Conservation (phyloP, 2,329 filamentous ascomycete species). For the Pseudopyrenochaeta lycopersici region DNA sequence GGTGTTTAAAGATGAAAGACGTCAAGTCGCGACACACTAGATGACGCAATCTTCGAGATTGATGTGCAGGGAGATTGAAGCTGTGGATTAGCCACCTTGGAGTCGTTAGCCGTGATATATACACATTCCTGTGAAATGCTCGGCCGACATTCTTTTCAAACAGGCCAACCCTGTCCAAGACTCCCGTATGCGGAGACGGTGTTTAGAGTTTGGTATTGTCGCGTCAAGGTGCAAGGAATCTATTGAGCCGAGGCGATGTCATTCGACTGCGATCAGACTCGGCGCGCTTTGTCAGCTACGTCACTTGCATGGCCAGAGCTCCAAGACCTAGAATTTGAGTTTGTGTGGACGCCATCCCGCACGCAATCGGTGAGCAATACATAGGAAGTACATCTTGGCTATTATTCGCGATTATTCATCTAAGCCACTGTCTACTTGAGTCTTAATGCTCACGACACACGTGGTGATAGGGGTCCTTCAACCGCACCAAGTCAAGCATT, state of each 20-base stretch:
- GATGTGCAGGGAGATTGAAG: conserved; percentile 2
- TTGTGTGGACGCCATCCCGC: conserved; percentile 1
- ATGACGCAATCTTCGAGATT: conserved; percentile 35
- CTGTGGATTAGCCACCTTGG: conserved; percentile 1
- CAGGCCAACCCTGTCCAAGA: not conserved
- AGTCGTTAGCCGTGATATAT: conserved; percentile 7
- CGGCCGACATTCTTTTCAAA: conserved; percentile 15
- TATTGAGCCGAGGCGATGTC: conserved; percentile 12
- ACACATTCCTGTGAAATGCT: conserved; percentile 5
- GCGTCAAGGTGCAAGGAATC: conserved; percentile 11
- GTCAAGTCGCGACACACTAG: conserved; percentile 23
- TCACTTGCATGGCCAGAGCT: conserved; percentile 5
- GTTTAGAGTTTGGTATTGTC: conserved; percentile 10
- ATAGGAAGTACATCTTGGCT: not conserved
- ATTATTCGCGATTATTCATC: conserved; percentile 9
- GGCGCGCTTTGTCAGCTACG: conserved; percentile 23
- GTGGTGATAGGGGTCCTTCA: not conserved
- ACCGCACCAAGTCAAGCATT: not conserved
- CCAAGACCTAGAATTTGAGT: conserved; percentile 20
- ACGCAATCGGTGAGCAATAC: not conserved
- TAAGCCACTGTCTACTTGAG: not conserved
- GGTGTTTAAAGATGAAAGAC: conserved; percentile 25
- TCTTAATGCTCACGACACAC: not conserved
- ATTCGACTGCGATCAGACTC: conserved; percentile 7
- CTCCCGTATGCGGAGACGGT: conserved; percentile 12